These are phyloP conservation scores for Larix kaempferi DNA, from an alignment of 75 land plant genomes.

Conservation along the genomic window DNA sequence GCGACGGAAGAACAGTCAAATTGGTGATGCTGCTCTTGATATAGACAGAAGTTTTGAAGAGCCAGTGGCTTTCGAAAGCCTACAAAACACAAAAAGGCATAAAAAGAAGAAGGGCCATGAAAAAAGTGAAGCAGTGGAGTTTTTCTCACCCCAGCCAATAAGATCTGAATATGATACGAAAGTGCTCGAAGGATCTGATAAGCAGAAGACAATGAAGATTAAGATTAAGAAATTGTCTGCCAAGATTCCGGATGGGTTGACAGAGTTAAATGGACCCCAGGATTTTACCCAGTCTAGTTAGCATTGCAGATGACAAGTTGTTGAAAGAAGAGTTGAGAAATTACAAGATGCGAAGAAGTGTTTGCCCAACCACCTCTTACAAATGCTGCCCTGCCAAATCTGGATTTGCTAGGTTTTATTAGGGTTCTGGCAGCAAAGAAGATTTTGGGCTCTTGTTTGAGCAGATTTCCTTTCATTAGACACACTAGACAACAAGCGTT, in stretches of 20 bases:
- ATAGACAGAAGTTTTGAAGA: slow-evolving; percentile 7
- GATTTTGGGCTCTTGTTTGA: not conserved
- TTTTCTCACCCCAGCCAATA: slow-evolving; percentile 2
- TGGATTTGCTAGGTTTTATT: not conserved
- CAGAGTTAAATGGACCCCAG: slow-evolving; percentile 7
- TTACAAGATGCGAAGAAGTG: not conserved
- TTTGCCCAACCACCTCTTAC: not conserved
- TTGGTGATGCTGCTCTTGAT: slow-evolving; percentile 9
- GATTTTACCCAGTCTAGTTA: slow-evolving; percentile 2
- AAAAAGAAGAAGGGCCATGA: slow-evolving; percentile 5
- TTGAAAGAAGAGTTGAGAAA: not conserved
- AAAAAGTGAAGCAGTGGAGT: slow-evolving; percentile 4
- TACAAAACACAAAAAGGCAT: not conserved
- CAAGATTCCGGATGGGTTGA: not conserved
- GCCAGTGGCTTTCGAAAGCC: not conserved
- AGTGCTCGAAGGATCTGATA: not conserved
- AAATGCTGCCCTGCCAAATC: not conserved
- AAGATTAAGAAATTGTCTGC: slow-evolving; percentile 1
- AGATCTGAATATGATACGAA: slow-evolving; percentile 9
- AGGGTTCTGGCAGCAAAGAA: not conserved
- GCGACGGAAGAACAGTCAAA: slow-evolving; percentile 1
- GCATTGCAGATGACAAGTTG: not conserved
- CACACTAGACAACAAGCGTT: too few relatives aligned
- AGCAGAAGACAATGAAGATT: not conserved
- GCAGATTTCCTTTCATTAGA: not conserved